These are phyloP conservation scores for Malassezia restricta DNA, from an alignment of 1,284 basidiomycete genomes.

Conservation along the genomic window DNA sequence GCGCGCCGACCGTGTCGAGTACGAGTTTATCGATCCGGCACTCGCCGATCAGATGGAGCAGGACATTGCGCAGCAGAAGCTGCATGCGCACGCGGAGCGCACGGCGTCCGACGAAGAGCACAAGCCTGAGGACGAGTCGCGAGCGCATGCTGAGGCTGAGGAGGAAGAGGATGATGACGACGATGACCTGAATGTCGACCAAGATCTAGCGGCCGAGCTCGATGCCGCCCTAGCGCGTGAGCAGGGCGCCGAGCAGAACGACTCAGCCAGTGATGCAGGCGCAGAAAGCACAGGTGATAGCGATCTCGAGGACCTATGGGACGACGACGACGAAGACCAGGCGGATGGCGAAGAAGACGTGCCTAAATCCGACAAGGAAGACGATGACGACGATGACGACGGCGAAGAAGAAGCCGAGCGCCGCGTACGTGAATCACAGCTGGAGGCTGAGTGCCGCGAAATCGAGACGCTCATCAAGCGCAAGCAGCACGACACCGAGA, in stretches of 20 bases:
- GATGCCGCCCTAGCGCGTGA: conserved; percentile 48
- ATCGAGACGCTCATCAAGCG: conserved; percentile 39
- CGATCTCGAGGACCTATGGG: conserved; percentile 34
- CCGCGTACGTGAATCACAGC: conserved; percentile 39
- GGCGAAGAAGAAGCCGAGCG: conserved; percentile 35
- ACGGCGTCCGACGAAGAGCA: background rate
- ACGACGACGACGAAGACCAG: conserved; percentile 24
- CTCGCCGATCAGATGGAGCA: conserved; percentile 12
- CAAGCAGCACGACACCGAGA: conserved; percentile 40
- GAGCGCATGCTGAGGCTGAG: conserved; percentile 23
- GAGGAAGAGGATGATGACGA: conserved; percentile 35
- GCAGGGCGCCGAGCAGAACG: conserved; percentile 54
- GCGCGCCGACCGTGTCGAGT: conserved; percentile 58
- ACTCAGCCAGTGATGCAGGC: conserved; percentile 39
- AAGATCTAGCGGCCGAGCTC: conserved; percentile 48
- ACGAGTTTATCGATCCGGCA: conserved; percentile 32
- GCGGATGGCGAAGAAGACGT: conserved; percentile 52
- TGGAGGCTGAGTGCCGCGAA: conserved; percentile 42
- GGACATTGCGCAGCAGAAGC: conserved; percentile 10
- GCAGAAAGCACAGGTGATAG: conserved; percentile 20
- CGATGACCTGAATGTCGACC: conserved; percentile 55
- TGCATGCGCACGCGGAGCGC: background rate
- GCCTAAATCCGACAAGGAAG: conserved; percentile 59
- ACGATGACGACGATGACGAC: conserved; percentile 32
- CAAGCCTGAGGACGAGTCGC: conserved; percentile 19